Conservation (phyloP, 352 stramenopile species). For the Globisporangium iwayamae region DNA sequence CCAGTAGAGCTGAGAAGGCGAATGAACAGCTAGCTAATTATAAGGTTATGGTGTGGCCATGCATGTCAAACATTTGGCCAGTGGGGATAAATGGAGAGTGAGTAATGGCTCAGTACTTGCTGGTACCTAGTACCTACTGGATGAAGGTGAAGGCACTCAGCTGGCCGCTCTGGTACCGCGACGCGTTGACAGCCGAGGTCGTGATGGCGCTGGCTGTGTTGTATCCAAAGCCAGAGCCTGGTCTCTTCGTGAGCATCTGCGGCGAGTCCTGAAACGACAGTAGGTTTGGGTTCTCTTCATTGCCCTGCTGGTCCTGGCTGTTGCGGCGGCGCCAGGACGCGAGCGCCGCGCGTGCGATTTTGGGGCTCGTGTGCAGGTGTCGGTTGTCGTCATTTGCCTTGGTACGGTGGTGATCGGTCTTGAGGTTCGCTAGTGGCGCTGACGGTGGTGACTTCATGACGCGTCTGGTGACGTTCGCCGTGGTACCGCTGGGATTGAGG, state of each 20-base stretch:
- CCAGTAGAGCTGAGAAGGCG: not conserved
- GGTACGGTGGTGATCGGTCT: conserved; percentile 16
- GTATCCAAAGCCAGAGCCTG: not conserved
- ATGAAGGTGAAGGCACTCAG: conserved; percentile 17
- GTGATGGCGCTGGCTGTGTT: not conserved
- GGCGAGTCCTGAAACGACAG: conserved; percentile 30
- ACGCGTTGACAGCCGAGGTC: conserved; percentile 6
- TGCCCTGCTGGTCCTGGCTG: conserved; percentile 16
- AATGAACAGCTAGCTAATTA: conserved; percentile 6
- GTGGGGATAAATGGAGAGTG: not conserved
- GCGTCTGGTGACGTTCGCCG: conserved; percentile 8
- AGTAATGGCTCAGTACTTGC: not conserved
- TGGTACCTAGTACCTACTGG: not conserved
- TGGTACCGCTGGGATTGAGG: not conserved
- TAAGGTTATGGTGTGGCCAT: conserved; percentile 3
- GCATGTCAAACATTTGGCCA: not conserved
- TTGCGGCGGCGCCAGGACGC: conserved; percentile 40
- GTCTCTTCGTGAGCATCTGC: conserved; percentile 4
- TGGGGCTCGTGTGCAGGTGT: conserved; percentile 31
- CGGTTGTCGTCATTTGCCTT: not conserved
- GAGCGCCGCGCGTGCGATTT: conserved; percentile 33
- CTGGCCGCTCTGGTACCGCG: conserved; percentile 14
- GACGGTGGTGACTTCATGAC: conserved; percentile 13
- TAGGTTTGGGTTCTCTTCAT: conserved; percentile 23
- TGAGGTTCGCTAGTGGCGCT: conserved; percentile 11